A percentile compares a stretch with the other conserved stretches of the same genome.
phyloP scores from a whole-genome alignment of 192 early-diverging fungal species.

The Jimgerdemannia lactiflua region DNA sequence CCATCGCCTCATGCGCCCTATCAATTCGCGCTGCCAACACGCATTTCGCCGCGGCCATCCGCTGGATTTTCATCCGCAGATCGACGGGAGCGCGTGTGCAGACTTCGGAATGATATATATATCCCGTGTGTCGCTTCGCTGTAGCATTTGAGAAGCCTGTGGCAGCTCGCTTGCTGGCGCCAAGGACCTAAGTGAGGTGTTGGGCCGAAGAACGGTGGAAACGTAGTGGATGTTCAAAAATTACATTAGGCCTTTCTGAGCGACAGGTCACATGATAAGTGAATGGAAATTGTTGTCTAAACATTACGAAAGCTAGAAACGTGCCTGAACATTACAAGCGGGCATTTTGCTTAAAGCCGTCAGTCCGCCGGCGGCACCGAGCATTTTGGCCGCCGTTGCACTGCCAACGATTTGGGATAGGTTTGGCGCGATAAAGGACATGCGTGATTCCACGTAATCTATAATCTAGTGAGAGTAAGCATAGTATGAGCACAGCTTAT shows the following conservation, averaged over 20 bases:
- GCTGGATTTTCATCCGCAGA: conserved; percentile 71
- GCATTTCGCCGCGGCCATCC: conserved; percentile 80
- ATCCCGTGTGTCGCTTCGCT: conserved; percentile 72
- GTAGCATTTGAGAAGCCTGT: conserved; percentile 66
- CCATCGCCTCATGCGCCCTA: conserved; percentile 57
- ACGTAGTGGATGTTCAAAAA: conserved; percentile 3
- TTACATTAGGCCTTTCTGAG: conserved; percentile 6
- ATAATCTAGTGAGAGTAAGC: conserved; percentile 50
- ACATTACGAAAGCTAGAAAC: neutral
- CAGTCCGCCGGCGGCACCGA: conserved; percentile 89
- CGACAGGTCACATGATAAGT: neutral
- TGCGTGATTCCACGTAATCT: conserved; percentile 87
- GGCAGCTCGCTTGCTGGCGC: conserved; percentile 45
- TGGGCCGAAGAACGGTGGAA: neutral
- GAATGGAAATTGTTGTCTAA: neutral
- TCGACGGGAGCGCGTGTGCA: conserved; percentile 69
- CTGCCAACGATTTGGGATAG: conserved; percentile 83
- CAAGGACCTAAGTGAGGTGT: conserved; percentile 17
- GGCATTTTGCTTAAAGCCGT: conserved; percentile 86
- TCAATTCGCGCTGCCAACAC: conserved; percentile 88
- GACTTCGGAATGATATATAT: conserved; percentile 76
- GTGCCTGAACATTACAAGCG: conserved; percentile 82
- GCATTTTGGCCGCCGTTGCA: conserved; percentile 84
- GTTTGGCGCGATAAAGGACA: conserved; percentile 94
- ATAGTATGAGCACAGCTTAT: neutral